phyloP scores from a whole-genome alignment of 2,329 filamentous ascomycete species.

The Metarhizium sp. region DNA sequence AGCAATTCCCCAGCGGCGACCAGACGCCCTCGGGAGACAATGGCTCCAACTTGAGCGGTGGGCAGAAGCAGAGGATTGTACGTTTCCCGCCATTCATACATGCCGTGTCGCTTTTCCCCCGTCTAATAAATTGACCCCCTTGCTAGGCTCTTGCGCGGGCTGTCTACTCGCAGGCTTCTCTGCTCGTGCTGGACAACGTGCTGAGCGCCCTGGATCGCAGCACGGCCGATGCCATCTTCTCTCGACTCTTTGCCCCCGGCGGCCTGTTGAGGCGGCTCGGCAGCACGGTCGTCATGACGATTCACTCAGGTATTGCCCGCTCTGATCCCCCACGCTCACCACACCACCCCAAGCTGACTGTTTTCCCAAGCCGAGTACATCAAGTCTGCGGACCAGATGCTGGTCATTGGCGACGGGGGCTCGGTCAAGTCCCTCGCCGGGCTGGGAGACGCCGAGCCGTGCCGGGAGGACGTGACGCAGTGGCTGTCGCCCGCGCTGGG shows the following conservation, averaged over 20 bases:
- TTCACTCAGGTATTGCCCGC: slow-evolving; percentile 1
- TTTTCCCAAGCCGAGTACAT: neutral
- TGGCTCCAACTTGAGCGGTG: slow-evolving; percentile 27
- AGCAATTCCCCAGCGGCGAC: slow-evolving; percentile 17
- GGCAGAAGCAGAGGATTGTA: slow-evolving; percentile 25
- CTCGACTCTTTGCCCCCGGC: slow-evolving; percentile 2
- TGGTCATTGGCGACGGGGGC: neutral
- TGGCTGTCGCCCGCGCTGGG: neutral
- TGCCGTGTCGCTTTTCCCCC: no score
- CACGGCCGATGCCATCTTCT: slow-evolving; percentile 3
- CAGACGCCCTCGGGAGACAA: slow-evolving; percentile 22
- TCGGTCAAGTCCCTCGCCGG: neutral
- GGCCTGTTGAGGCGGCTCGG: slow-evolving; percentile 1
- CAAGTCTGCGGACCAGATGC: neutral
- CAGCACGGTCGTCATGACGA: slow-evolving; percentile 6
- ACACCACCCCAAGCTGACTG: neutral
- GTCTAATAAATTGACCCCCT: neutral
- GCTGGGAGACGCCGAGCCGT: neutral
- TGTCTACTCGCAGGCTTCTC: slow-evolving; percentile 24
- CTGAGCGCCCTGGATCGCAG: slow-evolving; percentile 1
- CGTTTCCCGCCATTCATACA: neutral
- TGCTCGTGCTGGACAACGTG: slow-evolving; percentile 15
- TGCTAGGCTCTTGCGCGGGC: slow-evolving; percentile 29
- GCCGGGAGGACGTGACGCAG: neutral
- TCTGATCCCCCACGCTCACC: no score